A percentile compares a stretch with the other conserved stretches of the same genome.
Conservation (phyloP, 345 rosid species). For the Eucalyptus tenuipes region DNA sequence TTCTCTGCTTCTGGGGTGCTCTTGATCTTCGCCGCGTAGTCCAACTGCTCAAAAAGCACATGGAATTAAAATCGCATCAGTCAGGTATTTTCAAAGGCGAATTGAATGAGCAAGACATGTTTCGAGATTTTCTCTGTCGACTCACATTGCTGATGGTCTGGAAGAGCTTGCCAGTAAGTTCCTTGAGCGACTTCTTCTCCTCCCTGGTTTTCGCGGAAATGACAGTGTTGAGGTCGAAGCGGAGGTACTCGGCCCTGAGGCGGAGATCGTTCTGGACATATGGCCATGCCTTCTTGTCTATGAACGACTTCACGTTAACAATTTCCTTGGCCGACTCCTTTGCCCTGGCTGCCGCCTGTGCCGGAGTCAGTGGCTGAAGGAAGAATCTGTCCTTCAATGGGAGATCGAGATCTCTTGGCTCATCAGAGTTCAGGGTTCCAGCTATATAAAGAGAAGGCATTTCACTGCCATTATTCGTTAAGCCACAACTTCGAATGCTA, state of each 20-base stretch:
- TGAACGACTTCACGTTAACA: constrained; percentile 49
- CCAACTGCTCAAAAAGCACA: constrained; percentile 38
- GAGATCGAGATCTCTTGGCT: constrained; percentile 57
- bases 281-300: constrained; percentile 93
- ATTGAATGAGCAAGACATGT: background rate
- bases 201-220: constrained; percentile 64
- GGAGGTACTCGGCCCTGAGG: constrained; percentile 56
- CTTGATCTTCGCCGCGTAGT: constrained; percentile 86
- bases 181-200: constrained; percentile 56
- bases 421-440: constrained; percentile 81
- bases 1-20: constrained; percentile 78
- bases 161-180: constrained; percentile 67
- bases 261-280: constrained; percentile 87
- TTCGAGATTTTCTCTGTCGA: background rate
- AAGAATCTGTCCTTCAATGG: constrained; percentile 55
- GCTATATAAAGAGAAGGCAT: constrained; percentile 29
- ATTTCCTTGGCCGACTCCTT: constrained; percentile 87
- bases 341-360: constrained; percentile 63
- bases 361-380: constrained; percentile 56
- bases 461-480: background rate
- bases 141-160: constrained; percentile 48
- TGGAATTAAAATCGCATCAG: background rate
- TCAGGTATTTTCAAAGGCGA: background rate
- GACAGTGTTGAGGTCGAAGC: constrained; percentile 82
- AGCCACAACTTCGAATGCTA: background rate